phyloP scores from a whole-genome alignment of 179 eudicot genomes.

The Carnegiea gigantea region DNA sequence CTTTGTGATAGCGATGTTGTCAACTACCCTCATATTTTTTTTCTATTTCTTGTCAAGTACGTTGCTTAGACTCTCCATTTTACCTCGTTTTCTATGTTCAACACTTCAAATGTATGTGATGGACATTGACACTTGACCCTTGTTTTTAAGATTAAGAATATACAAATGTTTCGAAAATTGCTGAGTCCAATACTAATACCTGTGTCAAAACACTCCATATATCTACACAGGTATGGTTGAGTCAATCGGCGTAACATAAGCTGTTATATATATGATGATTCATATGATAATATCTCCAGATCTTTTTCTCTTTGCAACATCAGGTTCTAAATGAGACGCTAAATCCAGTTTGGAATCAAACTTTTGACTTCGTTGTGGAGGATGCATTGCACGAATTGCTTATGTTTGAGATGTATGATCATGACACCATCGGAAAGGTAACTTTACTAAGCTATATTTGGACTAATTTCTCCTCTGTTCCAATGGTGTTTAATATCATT shows the following conservation, averaged over 20 bases:
- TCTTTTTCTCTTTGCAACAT: conserved; percentile 15
- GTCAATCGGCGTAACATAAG: background rate
- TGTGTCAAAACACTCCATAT: background rate
- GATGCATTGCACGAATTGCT: conserved; percentile 84
- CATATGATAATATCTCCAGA: background rate
- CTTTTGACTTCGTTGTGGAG: conserved; percentile 86
- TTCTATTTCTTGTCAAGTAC: background rate
- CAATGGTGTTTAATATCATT: background rate
- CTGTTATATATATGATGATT: background rate
- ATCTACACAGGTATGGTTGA: background rate
- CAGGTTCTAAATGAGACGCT: conserved; percentile 77
- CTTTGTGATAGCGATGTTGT: too few relatives aligned
- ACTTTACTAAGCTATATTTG: background rate
- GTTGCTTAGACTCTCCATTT: too few relatives aligned
- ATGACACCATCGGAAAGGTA: conserved; percentile 95
- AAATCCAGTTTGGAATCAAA: conserved; percentile 93
- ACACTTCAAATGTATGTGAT: background rate
- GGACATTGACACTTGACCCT: background rate
- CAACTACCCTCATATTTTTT: too few relatives aligned
- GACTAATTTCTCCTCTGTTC: background rate
- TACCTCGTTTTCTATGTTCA: background rate
- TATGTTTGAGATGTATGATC: conserved; percentile 76
- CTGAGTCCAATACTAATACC: background rate
- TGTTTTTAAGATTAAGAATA: too few relatives aligned
- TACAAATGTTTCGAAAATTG: too few relatives aligned